Percentiles rank a stretch among this genome's conserved stretches.
Conservation (phyloP, 345 rosid species). For the Cochlearia excelsa region DNA sequence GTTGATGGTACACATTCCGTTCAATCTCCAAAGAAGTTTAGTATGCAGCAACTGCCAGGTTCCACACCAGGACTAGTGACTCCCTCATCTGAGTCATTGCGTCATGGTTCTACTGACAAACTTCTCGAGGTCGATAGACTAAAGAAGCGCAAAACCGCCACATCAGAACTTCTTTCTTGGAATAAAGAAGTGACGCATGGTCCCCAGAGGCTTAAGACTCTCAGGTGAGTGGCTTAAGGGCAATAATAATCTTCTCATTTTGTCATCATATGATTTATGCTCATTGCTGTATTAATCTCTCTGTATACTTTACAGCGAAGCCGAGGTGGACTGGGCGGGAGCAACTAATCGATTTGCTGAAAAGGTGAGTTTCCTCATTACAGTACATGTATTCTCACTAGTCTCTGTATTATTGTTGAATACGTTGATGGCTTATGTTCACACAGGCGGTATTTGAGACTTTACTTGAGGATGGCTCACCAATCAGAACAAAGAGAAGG, state of each 20-base stretch:
- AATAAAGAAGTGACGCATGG: constrained; percentile 54
- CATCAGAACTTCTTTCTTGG: constrained; percentile 61
- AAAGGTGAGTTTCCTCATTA: constrained; percentile 50
- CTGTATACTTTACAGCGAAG: constrained; percentile 45
- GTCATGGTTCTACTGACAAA: constrained; percentile 39
- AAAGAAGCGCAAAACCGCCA: constrained; percentile 67
- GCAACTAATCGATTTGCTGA: constrained; percentile 59
- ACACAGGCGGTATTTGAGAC: constrained; percentile 67
- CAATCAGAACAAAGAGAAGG: constrained; percentile 68
- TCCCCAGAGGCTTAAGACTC: constrained; percentile 47
- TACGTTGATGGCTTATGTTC: constrained; percentile 24
- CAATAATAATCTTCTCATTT: neutral
- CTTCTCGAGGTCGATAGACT: constrained; percentile 33
- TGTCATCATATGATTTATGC: neutral
- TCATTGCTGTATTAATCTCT: neutral
- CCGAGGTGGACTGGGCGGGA: constrained; percentile 66
- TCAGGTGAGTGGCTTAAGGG: constrained; percentile 52
- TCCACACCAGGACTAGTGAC: constrained; percentile 38
- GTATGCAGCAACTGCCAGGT: constrained; percentile 34
- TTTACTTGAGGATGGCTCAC: constrained; percentile 46
- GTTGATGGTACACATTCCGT: constrained; percentile 42
- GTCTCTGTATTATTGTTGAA: neutral
- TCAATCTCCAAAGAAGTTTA: constrained; percentile 38
- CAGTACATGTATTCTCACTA: constrained; percentile 1
- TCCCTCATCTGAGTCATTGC: constrained; percentile 40